Evolutionary conservation across 2,329 filamentous ascomycete species (phyloP).

Genomic region (Fusarium acutatum): DNA sequence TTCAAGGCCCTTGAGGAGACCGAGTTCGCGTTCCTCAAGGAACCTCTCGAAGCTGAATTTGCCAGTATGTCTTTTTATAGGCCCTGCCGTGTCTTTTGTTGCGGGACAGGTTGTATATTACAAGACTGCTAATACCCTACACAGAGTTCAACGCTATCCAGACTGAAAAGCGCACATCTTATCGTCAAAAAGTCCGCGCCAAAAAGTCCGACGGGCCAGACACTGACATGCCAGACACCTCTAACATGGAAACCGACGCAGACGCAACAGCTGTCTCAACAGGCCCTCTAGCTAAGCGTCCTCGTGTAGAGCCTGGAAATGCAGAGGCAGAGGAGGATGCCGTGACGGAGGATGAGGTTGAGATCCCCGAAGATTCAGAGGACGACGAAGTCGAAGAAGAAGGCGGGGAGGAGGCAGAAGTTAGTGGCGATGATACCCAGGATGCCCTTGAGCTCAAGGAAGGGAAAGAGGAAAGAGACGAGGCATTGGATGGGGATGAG

Average conservation of each 20-base stretch:
- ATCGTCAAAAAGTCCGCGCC: constrained; percentile 74
- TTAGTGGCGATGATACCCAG: constrained; percentile 63
- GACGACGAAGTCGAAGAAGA: constrained; percentile 60
- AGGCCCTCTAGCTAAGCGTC: constrained; percentile 52
- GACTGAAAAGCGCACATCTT: constrained; percentile 77
- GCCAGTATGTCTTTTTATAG: constrained; percentile 63
- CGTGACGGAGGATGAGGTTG: constrained; percentile 53
- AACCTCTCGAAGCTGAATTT: constrained; percentile 77
- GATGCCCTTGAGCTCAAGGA: constrained; percentile 61
- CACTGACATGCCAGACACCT: constrained; percentile 50
- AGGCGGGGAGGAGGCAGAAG: constrained; percentile 51
- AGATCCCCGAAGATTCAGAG: constrained; percentile 55
- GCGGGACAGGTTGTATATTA: neutral
- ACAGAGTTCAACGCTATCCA: constrained; percentile 77
- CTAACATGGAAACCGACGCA: constrained; percentile 40
- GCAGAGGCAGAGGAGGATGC: constrained; percentile 50
- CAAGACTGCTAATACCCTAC: neutral
- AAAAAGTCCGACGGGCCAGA: constrained; percentile 59
- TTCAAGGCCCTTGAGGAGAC: constrained; percentile 80
- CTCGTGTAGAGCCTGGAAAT: constrained; percentile 55
- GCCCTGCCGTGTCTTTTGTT: neutral
- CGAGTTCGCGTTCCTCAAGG: constrained; percentile 77
- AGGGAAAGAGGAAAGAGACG: constrained; percentile 62
- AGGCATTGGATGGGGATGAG: constrained; percentile 70
- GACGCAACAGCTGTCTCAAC: constrained; percentile 46